phyloP scores from a whole-genome alignment of 371 early-diverging fungal genomes.

The Lichtheimia ramosa region DNA sequence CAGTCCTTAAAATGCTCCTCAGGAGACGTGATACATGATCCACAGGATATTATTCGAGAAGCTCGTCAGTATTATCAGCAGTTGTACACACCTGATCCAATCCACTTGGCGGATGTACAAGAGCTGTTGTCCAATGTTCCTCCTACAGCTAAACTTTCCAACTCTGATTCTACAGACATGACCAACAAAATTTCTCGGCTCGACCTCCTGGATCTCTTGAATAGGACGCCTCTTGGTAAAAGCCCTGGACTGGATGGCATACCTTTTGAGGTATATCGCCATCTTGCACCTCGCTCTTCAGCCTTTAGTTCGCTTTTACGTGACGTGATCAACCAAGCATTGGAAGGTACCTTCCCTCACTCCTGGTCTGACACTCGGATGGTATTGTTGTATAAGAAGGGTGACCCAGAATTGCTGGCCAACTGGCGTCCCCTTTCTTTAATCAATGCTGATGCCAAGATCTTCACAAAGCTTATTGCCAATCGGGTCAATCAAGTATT shows the following conservation, averaged over 20 bases:
- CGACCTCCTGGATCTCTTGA: no score
- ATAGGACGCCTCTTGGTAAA: neutral
- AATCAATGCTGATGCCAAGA: conserved; percentile 13
- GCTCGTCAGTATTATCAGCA: no score
- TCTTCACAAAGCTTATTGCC: conserved; percentile 15
- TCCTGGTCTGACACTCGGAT: neutral
- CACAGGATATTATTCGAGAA: neutral
- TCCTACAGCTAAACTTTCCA: neutral
- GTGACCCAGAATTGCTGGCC: conserved; percentile 6
- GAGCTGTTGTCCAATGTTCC: no score
- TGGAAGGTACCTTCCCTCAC: neutral
- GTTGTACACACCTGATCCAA: no score
- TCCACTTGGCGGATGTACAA: no score
- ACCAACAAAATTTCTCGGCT: no score
- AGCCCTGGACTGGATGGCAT: conserved; percentile 15
- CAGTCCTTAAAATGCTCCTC: no score
- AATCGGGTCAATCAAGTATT: neutral
- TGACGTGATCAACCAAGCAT: neutral
- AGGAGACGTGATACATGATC: no score
- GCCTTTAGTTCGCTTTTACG: no score
- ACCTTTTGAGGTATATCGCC: conserved; percentile 4
- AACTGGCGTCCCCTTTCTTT: conserved; percentile 33
- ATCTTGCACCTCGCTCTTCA: neutral
- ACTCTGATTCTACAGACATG: neutral
- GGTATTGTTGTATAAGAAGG: conserved; percentile 20